Percentiles rank a stretch among this genome's conserved stretches.
phyloP scores from a whole-genome alignment of 2,329 filamentous ascomycete species.

The Colletotrichum filicis region DNA sequence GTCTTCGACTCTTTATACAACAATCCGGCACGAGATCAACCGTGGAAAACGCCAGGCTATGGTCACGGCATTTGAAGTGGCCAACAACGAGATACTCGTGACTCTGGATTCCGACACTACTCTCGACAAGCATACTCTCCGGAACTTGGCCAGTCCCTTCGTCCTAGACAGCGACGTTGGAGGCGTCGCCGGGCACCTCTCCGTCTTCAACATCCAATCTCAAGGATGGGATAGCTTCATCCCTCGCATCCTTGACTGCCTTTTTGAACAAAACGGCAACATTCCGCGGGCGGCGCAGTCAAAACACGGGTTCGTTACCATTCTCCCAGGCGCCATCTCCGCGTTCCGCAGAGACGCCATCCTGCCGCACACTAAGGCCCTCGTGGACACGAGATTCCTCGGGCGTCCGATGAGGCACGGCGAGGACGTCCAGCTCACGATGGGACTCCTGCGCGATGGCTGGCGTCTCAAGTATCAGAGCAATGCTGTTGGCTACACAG shows the following conservation, averaged over 20 bases:
- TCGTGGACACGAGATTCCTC: constrained; percentile 5
- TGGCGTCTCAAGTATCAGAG: constrained; percentile 12
- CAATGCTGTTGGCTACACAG: constrained; percentile 19
- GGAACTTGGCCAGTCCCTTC: constrained; percentile 8
- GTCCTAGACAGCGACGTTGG: constrained; percentile 11
- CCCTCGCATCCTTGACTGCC: constrained; percentile 2
- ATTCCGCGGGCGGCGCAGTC: constrained; percentile 13
- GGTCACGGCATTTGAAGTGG: neutral
- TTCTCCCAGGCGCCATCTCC: constrained; percentile 13
- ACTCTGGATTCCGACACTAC: constrained; percentile 11
- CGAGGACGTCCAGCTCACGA: constrained; percentile 17
- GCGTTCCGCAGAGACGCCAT: constrained; percentile 8
- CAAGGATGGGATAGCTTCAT: constrained; percentile 11
- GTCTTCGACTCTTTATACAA: neutral
- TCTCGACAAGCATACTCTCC: constrained; percentile 5
- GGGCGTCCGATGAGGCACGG: constrained; percentile 3
- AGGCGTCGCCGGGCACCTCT: constrained; percentile 8
- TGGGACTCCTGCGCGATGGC: constrained; percentile 4
- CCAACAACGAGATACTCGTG: neutral
- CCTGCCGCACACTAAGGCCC: neutral
- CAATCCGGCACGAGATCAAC: neutral
- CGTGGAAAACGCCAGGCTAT: neutral
- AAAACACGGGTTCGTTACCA: constrained; percentile 7
- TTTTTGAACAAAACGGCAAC: constrained; percentile 21
- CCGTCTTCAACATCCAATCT: constrained; percentile 11